Conservation (phyloP, 371 early-diverging fungal genomes). For the Lichtheimia hyalospora region DNA sequence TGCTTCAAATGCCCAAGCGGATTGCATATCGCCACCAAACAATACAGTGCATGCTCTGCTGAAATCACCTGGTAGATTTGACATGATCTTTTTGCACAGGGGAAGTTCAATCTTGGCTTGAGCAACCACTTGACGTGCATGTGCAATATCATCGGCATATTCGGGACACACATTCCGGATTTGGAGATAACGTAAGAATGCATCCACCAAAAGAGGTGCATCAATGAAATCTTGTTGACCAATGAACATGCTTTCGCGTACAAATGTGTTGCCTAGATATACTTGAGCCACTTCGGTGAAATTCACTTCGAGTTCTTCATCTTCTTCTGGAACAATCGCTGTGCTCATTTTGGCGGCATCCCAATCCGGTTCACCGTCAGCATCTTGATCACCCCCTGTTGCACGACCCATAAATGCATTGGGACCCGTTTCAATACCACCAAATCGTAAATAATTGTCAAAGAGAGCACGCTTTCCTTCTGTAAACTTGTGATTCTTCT, state of each 20-base stretch:
- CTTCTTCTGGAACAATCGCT: conserved; percentile 49
- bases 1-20: conserved; percentile 14
- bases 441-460: conserved; percentile 55
- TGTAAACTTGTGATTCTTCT: conserved; percentile 53
- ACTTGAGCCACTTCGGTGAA: conserved; percentile 61
- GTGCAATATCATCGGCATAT: conserved; percentile 46
- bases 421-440: conserved; percentile 55
- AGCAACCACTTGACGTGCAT: conserved; percentile 43
- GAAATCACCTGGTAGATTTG: conserved; percentile 40
- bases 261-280: conserved; percentile 53
- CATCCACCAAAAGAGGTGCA: conserved; percentile 47
- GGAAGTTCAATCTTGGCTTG: conserved; percentile 54
- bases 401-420: conserved; percentile 54
- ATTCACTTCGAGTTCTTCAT: conserved; percentile 44
- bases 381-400: conserved; percentile 38
- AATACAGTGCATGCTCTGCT: conserved; percentile 50
- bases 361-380: conserved; percentile 47
- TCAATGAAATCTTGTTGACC: conserved; percentile 43
- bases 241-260: conserved; percentile 43
- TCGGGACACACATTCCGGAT: conserved; percentile 59
- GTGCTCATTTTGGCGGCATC: conserved; percentile 48
- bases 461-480: conserved; percentile 38
- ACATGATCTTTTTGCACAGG: conserved; percentile 37
- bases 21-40: conserved; percentile 38
- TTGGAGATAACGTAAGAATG: conserved; percentile 55